Percentiles rank a stretch among this genome's conserved stretches.
phyloP scores from a whole-genome alignment of 768 basidiomycete species.

The Lactifluus echinatus region DNA sequence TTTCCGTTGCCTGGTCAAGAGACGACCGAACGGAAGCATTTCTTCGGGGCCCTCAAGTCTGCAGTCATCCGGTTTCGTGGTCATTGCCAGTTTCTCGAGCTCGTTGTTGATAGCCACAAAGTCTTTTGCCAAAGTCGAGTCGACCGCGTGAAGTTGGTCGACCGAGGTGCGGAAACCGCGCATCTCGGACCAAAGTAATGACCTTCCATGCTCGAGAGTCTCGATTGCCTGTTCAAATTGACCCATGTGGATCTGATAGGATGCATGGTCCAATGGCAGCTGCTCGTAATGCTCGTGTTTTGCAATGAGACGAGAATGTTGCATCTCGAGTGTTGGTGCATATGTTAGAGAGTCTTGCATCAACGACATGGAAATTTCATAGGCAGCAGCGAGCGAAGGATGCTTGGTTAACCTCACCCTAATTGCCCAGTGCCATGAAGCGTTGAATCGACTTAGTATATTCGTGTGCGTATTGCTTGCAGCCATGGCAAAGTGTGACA shows the following conservation, averaged over 20 bases:
- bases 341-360: background rate
- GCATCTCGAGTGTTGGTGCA: background rate
- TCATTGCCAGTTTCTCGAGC: background rate
- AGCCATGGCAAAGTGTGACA: too few species aligned
- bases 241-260: background rate
- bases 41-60: background rate
- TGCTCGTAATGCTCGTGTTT: background rate
- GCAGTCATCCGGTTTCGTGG: background rate
- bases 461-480: too few species aligned
- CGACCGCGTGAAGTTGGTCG: background rate
- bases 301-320: background rate
- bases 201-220: constrained; percentile 6
- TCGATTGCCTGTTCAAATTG: background rate
- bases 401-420: too few species aligned
- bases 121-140: background rate
- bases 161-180: constrained; percentile 5
- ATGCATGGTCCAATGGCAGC: background rate
- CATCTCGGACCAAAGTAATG: constrained; percentile 12
- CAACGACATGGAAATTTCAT: background rate
- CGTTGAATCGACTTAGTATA: too few species aligned
- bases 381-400: background rate
- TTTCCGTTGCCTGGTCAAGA: background rate
- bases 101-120: background rate
- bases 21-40: background rate
- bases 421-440: too few species aligned